Percentiles rank a stretch among this genome's conserved stretches.
Evolutionary conservation across 805 yeast genomes (phyloP).

Genomic region (Suhomyces vadensis): DNA sequence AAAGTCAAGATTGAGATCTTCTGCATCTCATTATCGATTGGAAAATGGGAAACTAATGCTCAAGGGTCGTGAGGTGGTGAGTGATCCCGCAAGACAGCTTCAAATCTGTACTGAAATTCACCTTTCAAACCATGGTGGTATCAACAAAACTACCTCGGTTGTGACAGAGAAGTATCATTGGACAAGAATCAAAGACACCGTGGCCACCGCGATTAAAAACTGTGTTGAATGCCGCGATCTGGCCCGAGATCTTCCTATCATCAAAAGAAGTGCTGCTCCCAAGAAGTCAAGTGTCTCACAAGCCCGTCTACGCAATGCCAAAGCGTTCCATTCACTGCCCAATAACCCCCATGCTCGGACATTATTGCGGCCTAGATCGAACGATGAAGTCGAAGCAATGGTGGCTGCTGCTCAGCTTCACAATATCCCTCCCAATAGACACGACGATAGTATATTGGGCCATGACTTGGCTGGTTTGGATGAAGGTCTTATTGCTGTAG

Average conservation of each 20-base stretch:
- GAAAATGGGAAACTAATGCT: conserved; percentile 71
- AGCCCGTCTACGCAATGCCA: conserved; percentile 2
- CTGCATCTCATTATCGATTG: conserved; percentile 74
- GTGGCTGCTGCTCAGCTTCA: conserved; percentile 31
- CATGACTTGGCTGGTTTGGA: conserved; percentile 47
- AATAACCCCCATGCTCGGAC: conserved; percentile 24
- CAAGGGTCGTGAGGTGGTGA: conserved; percentile 80
- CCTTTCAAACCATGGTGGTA: conserved; percentile 73
- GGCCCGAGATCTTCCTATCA: conserved; percentile 21
- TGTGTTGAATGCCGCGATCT: conserved; percentile 74
- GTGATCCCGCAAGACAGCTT: conserved; percentile 71
- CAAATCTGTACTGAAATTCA: conserved; percentile 75
- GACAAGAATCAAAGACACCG: conserved; percentile 88
- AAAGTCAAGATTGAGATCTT: conserved; percentile 80
- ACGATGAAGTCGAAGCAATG: conserved; percentile 36
- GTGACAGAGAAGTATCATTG: conserved; percentile 85
- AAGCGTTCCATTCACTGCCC: conserved; percentile 7
- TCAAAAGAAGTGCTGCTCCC: conserved; percentile 14
- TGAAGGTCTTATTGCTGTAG: conserved; percentile 57
- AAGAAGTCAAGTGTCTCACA: conserved; percentile 17
- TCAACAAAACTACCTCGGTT: conserved; percentile 78
- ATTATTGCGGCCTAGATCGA: conserved; percentile 17
- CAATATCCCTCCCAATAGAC: conserved; percentile 24
- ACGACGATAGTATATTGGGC: conserved; percentile 33
- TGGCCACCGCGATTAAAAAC: conserved; percentile 69